Base-by-base conservation (phyloP, 208 protist genomes). In the Balamuthia mandrillaris region DNA sequence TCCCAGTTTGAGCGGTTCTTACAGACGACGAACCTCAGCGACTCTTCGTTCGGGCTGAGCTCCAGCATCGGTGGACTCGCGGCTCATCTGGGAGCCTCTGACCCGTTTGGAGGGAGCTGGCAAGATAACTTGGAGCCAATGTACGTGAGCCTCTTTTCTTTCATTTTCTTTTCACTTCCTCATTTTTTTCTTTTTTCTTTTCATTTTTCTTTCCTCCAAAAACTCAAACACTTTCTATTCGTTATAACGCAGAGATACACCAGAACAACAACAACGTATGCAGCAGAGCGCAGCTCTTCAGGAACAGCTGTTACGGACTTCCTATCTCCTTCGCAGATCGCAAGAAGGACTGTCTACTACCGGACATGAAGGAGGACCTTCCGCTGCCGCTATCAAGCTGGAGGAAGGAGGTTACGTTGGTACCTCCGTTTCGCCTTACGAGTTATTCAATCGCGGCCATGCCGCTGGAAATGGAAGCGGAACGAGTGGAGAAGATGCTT, bases 261-360 rank as follows among this genome's bases (percentile, higher is more conserved):
- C 66, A 9, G 66, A 77, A 45, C 27, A 56, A 5, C 31, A 39
- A 29, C 49, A 77, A 35, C 41, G 33, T n/a, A 77, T 77, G 66
- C 49, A 54, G 10, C 66, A 77, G 42, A 77, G 44, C 5, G 66
- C 66, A 4, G 66, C 49, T 24, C 44, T 77, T 24, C 66, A 77
- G 42, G 44, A 77, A 29, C 66, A 77, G 66, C 66, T 77, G 24
- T 45, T 77, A 24, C 49, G 54, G 66, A 77, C 66, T 18, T 39
- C 66, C 42, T 45, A 77, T 18, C 66, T 77, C 21, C 66, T 77
- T 14, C 66, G 66, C 14, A 56, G 44, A n/a, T 77, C 66, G 41
- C 66, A 77, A 29, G 66, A 77, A n/a, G 66, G 66, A 1, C 49
- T 45, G 3, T 39, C 49, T 5, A 21, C 14, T n/a, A 31, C n/a